These are phyloP conservation scores for Boechera stricta DNA, from an alignment of 345 rosid genomes.

Conservation along the genomic window DNA sequence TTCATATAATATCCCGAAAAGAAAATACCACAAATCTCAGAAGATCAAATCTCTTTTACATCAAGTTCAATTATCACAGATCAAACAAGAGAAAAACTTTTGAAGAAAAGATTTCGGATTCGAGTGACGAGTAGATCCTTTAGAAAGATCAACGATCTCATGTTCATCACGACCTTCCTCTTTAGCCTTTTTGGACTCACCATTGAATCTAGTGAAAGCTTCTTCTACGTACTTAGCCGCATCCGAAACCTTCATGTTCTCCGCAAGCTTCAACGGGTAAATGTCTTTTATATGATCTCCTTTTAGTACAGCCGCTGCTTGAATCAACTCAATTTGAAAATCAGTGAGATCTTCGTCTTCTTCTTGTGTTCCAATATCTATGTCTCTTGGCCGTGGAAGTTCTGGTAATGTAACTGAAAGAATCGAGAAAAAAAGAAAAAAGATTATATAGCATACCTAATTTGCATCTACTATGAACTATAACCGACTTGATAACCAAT, in stretches of 20 bases:
- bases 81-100: slow-evolving; percentile 61
- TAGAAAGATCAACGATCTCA: slow-evolving; percentile 45
- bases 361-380: slow-evolving; percentile 40
- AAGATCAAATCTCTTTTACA: neutral
- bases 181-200: slow-evolving; percentile 55
- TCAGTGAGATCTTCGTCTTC: slow-evolving; percentile 60
- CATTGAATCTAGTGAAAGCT: slow-evolving; percentile 52
- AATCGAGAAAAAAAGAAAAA: neutral
- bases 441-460: neutral
- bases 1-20: slow-evolving; percentile 8
- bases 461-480: slow-evolving; percentile 22
- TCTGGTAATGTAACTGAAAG: slow-evolving; percentile 55
- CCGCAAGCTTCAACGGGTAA: slow-evolving; percentile 55
- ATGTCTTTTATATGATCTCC: slow-evolving; percentile 57
- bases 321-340: slow-evolving; percentile 63
- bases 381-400: slow-evolving; percentile 51
- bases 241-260: slow-evolving; percentile 54
- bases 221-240: slow-evolving; percentile 56
- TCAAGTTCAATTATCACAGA: slow-evolving; percentile 52
- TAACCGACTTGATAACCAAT: neutral
- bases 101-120: slow-evolving; percentile 46
- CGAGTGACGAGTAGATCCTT: slow-evolving; percentile 29
- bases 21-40: neutral
- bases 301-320: slow-evolving; percentile 64
- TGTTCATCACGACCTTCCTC: slow-evolving; percentile 48